phyloP scores from a whole-genome alignment of 208 protist genomes.

The Wallacemonas collosoma region DNA sequence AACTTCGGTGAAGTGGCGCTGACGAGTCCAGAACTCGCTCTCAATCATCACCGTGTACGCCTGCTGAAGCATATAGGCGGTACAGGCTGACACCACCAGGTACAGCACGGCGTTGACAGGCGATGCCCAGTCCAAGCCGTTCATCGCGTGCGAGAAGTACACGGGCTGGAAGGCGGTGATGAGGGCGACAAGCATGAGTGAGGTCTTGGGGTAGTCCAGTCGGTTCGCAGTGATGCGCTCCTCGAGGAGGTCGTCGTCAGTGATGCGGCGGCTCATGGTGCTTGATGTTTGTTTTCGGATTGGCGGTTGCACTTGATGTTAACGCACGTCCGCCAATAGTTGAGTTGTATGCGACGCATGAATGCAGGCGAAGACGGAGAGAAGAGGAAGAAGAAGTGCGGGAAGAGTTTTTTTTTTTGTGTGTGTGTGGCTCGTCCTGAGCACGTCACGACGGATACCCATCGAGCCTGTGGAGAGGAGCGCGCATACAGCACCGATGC shows the following conservation, averaged over 20 bases:
- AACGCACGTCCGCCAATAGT: no score
- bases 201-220: constrained; percentile 77
- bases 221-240: constrained; percentile 84
- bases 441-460: no score
- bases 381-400: no score
- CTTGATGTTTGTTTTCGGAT: not conserved
- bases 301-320: no score
- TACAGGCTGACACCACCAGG: constrained; percentile 46
- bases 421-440: no score
- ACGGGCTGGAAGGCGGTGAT: constrained; percentile 82
- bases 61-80: constrained; percentile 79
- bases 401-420: no score
- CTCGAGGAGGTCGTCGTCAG: constrained; percentile 80
- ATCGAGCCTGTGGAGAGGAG: no score
- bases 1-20: constrained; percentile 85
- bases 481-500: no score
- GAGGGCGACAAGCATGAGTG: constrained; percentile 60
- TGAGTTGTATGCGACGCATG: no score
- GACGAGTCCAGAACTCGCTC: constrained; percentile 89
- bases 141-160: constrained; percentile 86
- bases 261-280: constrained; percentile 8
- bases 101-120: constrained; percentile 69
- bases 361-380: no score
- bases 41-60: constrained; percentile 88
- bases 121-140: constrained; percentile 65